Conservation (phyloP, 148 eudicot species). For the Rhododendron griersonianum region DNA sequence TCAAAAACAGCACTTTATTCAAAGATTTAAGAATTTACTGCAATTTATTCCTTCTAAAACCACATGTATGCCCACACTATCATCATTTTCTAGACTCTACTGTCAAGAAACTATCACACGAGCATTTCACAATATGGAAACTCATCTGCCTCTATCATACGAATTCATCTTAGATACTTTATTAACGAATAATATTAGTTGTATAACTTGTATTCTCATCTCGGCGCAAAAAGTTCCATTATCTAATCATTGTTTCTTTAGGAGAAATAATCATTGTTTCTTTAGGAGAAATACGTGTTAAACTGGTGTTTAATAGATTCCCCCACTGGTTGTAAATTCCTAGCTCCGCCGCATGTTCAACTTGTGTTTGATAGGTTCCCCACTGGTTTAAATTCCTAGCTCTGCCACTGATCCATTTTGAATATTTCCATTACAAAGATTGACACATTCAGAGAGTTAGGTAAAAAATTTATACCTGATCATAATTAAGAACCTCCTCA, state of each 20-base stretch:
- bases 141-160: not conserved
- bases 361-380: not conserved
- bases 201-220: not conserved
- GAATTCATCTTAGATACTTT: not conserved
- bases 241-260: not conserved
- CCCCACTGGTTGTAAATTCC: not conserved
- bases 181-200: not conserved
- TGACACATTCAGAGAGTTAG: not conserved
- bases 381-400: not conserved
- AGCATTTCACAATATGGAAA: not conserved
- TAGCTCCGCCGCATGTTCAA: not conserved
- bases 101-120: not conserved
- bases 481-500: conserved; percentile 94
- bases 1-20: no score
- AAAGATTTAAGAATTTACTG: not conserved
- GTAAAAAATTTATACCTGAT: conserved; percentile 52
- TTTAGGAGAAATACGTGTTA: not conserved
- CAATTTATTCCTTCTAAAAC: not conserved
- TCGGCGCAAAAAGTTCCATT: not conserved
- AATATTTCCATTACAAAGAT: not conserved
- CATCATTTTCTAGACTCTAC: not conserved
- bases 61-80: not conserved
- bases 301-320: not conserved
- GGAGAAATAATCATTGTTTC: not conserved
- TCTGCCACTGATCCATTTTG: not conserved